A percentile compares a stretch with the other conserved stretches of the same genome.
Evolutionary conservation across 805 yeast species (phyloP).

Genomic region (Ogataea trehalophila): DNA sequence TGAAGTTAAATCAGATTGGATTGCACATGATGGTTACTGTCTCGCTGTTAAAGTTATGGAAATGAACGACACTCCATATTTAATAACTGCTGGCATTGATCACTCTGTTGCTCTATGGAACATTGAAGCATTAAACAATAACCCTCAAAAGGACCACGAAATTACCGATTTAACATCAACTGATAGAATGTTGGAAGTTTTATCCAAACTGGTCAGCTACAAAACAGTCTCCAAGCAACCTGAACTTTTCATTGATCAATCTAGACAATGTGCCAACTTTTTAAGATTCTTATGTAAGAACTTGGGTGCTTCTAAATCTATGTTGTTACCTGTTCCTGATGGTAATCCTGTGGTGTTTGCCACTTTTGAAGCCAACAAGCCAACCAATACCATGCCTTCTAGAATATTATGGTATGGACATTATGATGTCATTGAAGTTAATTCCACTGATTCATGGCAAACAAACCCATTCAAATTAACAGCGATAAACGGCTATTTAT

Average conservation of each 20-base stretch:
- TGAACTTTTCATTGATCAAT: slow-evolving; percentile 64
- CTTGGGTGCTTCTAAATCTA: slow-evolving; percentile 66
- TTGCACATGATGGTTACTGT: slow-evolving; percentile 51
- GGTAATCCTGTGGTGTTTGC: slow-evolving; percentile 88
- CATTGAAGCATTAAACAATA: slow-evolving; percentile 27
- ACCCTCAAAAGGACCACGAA: slow-evolving; percentile 1
- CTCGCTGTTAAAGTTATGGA: slow-evolving; percentile 50
- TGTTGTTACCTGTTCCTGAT: slow-evolving; percentile 64
- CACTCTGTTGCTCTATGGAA: slow-evolving; percentile 74
- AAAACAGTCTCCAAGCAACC: slow-evolving; percentile 77
- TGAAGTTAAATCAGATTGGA: slow-evolving; percentile 42
- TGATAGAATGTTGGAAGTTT: slow-evolving; percentile 59
- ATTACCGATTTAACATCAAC: slow-evolving; percentile 13
- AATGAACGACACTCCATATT: slow-evolving; percentile 35
- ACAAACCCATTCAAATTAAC: slow-evolving; percentile 75
- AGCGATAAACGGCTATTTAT: slow-evolving; percentile 77
- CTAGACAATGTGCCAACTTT: slow-evolving; percentile 81
- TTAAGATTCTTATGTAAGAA: slow-evolving; percentile 55
- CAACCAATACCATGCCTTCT: slow-evolving; percentile 16
- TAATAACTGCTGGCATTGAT: slow-evolving; percentile 68
- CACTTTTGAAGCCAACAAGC: slow-evolving; percentile 47
- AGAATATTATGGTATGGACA: slow-evolving; percentile 89
- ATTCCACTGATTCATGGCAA: slow-evolving; percentile 53
- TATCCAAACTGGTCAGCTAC: slow-evolving; percentile 59
- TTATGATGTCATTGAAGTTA: slow-evolving; percentile 89